Conservation (phyloP, 116 monocot species). For the Zostera marina region DNA sequence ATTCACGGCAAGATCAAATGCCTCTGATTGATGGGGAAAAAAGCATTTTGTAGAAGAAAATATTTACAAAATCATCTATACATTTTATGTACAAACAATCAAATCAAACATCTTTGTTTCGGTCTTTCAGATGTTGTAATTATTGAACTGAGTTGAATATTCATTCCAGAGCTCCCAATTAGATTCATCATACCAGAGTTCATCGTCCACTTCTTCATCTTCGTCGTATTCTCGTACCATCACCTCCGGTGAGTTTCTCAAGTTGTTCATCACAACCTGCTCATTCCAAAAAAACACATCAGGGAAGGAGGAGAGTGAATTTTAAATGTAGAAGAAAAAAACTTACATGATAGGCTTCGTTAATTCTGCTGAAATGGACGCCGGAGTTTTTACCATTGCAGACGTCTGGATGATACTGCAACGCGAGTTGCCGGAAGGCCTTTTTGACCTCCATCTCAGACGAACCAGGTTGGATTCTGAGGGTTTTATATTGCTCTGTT, state of each 20-base stretch:
- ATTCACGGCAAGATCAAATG: too few species aligned
- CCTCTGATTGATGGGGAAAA: too few species aligned
- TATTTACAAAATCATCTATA: too few species aligned
- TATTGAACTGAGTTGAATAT: slow-evolving; percentile 67
- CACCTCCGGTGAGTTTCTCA: slow-evolving; percentile 23
- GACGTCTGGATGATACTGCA: slow-evolving; percentile 22
- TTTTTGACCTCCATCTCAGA: slow-evolving; percentile 55
- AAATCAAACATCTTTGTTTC: too few species aligned
- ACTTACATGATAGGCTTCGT: slow-evolving; percentile 78
- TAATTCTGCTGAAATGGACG: slow-evolving; percentile 66
- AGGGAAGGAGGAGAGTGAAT: background rate
- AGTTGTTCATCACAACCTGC: slow-evolving; percentile 49
- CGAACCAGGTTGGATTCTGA: slow-evolving; percentile 53
- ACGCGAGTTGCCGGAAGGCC: slow-evolving; percentile 59
- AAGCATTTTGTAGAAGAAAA: too few species aligned
- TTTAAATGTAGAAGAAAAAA: background rate
- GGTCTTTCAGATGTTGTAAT: slow-evolving; percentile 34
- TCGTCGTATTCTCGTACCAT: background rate
- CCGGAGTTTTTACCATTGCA: slow-evolving; percentile 18
- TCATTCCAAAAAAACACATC: background rate
- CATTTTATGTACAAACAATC: too few species aligned
- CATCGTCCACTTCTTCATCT: slow-evolving; percentile 13
- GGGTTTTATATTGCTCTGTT: slow-evolving; percentile 38
- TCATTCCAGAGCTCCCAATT: slow-evolving; percentile 74
- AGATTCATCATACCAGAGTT: slow-evolving; percentile 34